phyloP scores from a whole-genome alignment of 352 stramenopile species.

The Phytopythium montanum region DNA sequence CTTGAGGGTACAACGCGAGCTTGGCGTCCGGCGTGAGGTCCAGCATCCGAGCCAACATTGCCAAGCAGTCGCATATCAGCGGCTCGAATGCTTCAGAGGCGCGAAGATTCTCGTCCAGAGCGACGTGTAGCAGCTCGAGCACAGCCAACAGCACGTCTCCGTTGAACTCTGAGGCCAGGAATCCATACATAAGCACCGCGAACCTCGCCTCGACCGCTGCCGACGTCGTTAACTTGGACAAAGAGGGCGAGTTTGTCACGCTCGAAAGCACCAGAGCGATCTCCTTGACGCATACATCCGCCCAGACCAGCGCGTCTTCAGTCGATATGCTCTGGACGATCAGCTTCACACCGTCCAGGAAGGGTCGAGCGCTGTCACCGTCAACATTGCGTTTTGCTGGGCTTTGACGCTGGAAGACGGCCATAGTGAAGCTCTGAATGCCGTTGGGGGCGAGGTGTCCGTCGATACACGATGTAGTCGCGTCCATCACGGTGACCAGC shows the following conservation, averaged over 20 bases:
- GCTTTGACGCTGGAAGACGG: not conserved
- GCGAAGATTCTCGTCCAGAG: constrained; percentile 34
- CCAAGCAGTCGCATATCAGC: constrained; percentile 46
- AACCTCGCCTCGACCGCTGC: constrained; percentile 31
- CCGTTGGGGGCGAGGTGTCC: not conserved
- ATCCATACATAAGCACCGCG: constrained; percentile 42
- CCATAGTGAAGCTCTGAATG: not conserved
- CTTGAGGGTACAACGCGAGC: constrained; percentile 68
- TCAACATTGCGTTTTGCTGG: not conserved
- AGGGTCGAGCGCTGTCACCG: not conserved
- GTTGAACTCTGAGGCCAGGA: constrained; percentile 45
- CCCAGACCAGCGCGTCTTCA: constrained; percentile 35
- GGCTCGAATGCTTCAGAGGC: constrained; percentile 11
- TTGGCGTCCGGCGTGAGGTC: constrained; percentile 41
- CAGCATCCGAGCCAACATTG: constrained; percentile 33
- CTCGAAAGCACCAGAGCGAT: constrained; percentile 38
- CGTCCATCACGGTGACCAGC: not conserved
- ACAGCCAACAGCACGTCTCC: constrained; percentile 59
- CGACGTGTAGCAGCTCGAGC: constrained; percentile 42
- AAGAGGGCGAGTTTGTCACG: constrained; percentile 1
- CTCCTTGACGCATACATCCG: constrained; percentile 56
- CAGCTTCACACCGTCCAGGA: constrained; percentile 5
- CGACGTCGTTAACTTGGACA: not conserved
- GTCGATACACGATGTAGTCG: not conserved
- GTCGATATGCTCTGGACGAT: constrained; percentile 29